Percentiles rank a stretch among this genome's conserved stretches.
Evolutionary conservation across 306 rosid species (phyloP).

Genomic region (Cicer chorassanicum): DNA sequence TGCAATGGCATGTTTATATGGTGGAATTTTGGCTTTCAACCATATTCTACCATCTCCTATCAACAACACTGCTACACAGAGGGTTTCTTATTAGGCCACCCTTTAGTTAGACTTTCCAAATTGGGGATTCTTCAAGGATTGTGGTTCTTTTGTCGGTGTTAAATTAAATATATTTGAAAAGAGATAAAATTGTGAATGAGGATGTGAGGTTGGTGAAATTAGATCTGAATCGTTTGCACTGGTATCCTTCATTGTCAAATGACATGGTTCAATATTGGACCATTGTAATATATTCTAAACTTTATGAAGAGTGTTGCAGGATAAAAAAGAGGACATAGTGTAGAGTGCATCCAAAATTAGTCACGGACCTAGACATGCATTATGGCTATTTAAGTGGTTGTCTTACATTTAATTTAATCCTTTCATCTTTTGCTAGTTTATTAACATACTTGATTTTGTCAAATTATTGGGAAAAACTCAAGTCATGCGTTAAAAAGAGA

Average conservation of each 20-base stretch:
- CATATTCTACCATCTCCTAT: no score
- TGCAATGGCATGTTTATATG: no score
- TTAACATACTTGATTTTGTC: neutral
- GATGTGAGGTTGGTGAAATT: neutral
- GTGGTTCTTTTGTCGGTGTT: neutral
- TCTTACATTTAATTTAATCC: neutral
- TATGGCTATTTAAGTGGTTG: neutral
- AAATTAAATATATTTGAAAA: neutral
- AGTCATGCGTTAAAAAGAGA: no score
- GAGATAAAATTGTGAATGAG: neutral
- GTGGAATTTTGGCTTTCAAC: no score
- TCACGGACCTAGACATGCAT: constrained; percentile 19
- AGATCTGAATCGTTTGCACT: neutral
- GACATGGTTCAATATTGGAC: neutral
- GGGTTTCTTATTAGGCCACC: neutral
- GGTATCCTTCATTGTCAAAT: constrained; percentile 11
- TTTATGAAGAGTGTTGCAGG: constrained; percentile 11
- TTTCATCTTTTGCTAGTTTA: constrained; percentile 15
- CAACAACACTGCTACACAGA: neutral
- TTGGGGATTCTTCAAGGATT: constrained; percentile 9
- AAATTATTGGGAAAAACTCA: no score
- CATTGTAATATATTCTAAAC: neutral
- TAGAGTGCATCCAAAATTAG: constrained; percentile 21
- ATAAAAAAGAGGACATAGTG: neutral
- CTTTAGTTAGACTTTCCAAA: constrained; percentile 27